phyloP scores from a whole-genome alignment of 2,329 filamentous ascomycete species.

The Trichocomaceae sp. region DNA sequence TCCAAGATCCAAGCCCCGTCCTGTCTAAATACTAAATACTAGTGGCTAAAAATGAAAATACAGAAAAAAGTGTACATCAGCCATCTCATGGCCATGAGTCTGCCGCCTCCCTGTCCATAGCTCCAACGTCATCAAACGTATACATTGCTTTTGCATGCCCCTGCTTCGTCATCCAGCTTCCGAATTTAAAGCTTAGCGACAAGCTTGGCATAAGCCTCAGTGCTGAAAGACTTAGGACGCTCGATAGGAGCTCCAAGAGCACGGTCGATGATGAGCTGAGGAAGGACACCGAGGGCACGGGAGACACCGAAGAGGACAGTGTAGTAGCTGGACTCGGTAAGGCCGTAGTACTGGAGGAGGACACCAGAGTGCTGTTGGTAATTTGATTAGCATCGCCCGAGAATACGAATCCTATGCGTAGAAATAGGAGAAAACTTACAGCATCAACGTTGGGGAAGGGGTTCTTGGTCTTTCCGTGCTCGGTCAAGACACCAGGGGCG shows the following conservation, averaged over 20 bases:
- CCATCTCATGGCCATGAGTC: conserved; percentile 16
- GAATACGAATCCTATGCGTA: too few species aligned
- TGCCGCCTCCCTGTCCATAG: conserved; percentile 12
- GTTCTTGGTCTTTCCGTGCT: conserved; percentile 99
- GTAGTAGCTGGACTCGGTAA: conserved; percentile 99
- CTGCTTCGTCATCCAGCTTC: background rate
- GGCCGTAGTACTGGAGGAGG: conserved; percentile 97
- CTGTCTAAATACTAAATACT: too few species aligned
- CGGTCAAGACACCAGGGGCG: conserved; percentile 89
- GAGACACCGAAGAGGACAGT: conserved; percentile 99
- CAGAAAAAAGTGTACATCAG: conserved; percentile 1
- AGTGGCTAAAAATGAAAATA: background rate
- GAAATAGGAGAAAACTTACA: conserved; percentile 30
- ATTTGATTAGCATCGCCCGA: conserved; percentile 13
- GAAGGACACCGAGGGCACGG: conserved; percentile 94
- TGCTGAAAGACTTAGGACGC: conserved; percentile 98
- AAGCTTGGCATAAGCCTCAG: conserved; percentile 91
- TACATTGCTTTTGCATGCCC: background rate
- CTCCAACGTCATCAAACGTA: background rate
- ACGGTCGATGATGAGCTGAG: conserved; percentile 99
- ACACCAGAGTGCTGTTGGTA: conserved; percentile 75
- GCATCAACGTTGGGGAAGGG: conserved; percentile 98
- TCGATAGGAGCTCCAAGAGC: conserved; percentile 95
- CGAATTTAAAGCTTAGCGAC: conserved; percentile 75
- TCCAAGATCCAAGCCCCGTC: conserved; percentile 7